Evolutionary conservation across 2,329 filamentous ascomycete species (phyloP), one percentile per base, ranked within the genome.

Genomic region (Clonostachys rosea): DNA sequence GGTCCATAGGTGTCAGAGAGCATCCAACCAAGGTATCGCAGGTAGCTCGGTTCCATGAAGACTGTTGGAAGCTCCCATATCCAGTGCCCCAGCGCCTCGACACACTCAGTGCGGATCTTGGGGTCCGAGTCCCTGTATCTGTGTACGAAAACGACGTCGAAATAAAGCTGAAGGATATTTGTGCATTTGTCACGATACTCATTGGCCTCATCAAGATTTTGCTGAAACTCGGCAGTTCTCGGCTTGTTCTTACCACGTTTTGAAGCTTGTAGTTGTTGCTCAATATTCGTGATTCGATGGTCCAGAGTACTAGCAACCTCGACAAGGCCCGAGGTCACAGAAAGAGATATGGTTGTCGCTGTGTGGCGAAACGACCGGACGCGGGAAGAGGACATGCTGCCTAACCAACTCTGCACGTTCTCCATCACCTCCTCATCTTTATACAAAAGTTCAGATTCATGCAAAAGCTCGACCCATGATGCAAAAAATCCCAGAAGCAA

Each of bases 21-120:
- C 60, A 96, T 85, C 94, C 94, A 99, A 45, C 94, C 94, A 6
- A 99, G 75, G 59, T 99, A 99, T 50, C 94, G 85, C 44, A 99
- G 73, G 67, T 96, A 96, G 56, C 86, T 79, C 2, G 90, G 90
- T 54, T 96, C 89, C 64, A 96, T 89, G 68, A 96, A 99, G 42
- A 89, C 79, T 42, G 90, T 89, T 3, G 91, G 89, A 45, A 96
- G 82, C 11, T 81, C 81, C 62, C 84, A 79, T 55, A 97, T 95
- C 94, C 94, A 99, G 39, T 84, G 79, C 30, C 91, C 91, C 9
- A 99, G 75, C 13, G 90, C 89, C 52, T 87, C 83, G 20, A 95
- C 85, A 60, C 92, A 96, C 59, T 96, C 92, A 1, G 86, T 83
- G 46, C 94, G 83, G 54, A 99, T 95, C 57, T 83, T 88, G 7